Percentiles rank a stretch among this genome's conserved stretches.
These are phyloP conservation scores for Cladosporium sp. DNA, from an alignment of 2,329 filamentous ascomycete species.

Conservation along the genomic window DNA sequence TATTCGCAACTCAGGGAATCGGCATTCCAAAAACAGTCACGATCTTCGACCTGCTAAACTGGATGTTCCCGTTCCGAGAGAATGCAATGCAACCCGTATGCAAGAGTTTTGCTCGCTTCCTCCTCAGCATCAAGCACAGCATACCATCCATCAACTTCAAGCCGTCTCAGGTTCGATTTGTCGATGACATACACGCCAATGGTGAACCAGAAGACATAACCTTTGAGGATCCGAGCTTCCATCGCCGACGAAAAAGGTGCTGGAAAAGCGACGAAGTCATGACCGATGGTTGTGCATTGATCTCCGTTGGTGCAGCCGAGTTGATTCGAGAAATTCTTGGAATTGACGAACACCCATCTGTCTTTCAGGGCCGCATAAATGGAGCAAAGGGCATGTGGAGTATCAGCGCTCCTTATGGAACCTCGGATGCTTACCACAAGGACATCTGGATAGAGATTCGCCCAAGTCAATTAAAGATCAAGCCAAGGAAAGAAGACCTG, in stretches of 20 bases:
- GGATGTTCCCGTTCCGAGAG: conserved; percentile 39
- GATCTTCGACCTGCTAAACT: conserved; percentile 39
- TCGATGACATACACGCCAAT: conserved; percentile 37
- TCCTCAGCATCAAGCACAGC: conserved; percentile 45
- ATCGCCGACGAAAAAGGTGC: neutral
- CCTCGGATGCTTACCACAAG: conserved; percentile 42
- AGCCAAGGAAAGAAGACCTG: conserved; percentile 24
- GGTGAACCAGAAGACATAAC: conserved; percentile 34
- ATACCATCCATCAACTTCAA: conserved; percentile 38
- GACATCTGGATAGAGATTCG: conserved; percentile 64
- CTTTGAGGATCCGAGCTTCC: conserved; percentile 38
- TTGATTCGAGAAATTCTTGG: conserved; percentile 55
- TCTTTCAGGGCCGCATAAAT: conserved; percentile 69
- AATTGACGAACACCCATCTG: conserved; percentile 58
- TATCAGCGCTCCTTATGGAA: conserved; percentile 53
- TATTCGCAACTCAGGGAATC: conserved; percentile 27
- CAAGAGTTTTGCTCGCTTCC: conserved; percentile 46
- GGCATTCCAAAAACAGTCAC: conserved; percentile 21
- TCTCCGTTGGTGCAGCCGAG: conserved; percentile 62
- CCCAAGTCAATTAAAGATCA: conserved; percentile 69
- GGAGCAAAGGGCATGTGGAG: conserved; percentile 78
- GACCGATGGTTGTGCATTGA: conserved; percentile 60
- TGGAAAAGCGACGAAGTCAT: conserved; percentile 36
- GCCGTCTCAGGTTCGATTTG: conserved; percentile 37
- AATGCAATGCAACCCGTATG: conserved; percentile 41